Evolutionary conservation across 768 basidiomycete species (phyloP), one percentile per base, ranked within the genome.

Genomic region (Serendipita sp.): DNA sequence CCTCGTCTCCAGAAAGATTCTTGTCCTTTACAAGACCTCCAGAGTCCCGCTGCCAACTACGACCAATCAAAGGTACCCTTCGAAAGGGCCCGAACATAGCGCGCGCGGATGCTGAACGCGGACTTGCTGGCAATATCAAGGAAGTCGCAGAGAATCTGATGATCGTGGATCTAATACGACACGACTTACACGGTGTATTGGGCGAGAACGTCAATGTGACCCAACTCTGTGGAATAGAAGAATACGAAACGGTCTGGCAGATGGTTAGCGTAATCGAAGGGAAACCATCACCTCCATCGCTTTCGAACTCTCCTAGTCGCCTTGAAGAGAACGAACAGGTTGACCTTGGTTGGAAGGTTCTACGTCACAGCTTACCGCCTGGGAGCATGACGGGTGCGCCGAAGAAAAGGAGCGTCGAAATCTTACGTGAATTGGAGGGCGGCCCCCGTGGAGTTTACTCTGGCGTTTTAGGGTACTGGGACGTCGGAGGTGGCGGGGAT

Each of bases 381-480:
- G 93, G 93, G 87, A 93, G 90, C 64, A 98, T 98, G 94, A 97
- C 94, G 1, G 94, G 94, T 38, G 94, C 94, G 0, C 94, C 94
- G 0, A 98, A 97, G 75, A 86, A 95, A 68, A 84, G 94, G 33
- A 90, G 88, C 62, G 85, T 96, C 5, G 88, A 96, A 72, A 85
- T 98, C 38, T 78, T 98, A 5, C 87, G 89, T 65, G 76, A 76
- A 0, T 78, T 96, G 2, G 94, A 97, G 71, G 79, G 78, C 50
- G 71, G 77, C 43, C 79, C 84, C 51, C 81, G 94, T 30, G 80
- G 83, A 28, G 75, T 93, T 17, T 98, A 98, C 70, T 96, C 94
- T 20, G 93, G 94, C 33, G 88, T 91, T 3, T 85, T 93, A 64
- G 94, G 94, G 1, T 98, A 94, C 70, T 90, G 90, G 82, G 86